These are phyloP conservation scores for Crotalaria pallida DNA, from an alignment of 306 rosid genomes.

Conservation along the genomic window DNA sequence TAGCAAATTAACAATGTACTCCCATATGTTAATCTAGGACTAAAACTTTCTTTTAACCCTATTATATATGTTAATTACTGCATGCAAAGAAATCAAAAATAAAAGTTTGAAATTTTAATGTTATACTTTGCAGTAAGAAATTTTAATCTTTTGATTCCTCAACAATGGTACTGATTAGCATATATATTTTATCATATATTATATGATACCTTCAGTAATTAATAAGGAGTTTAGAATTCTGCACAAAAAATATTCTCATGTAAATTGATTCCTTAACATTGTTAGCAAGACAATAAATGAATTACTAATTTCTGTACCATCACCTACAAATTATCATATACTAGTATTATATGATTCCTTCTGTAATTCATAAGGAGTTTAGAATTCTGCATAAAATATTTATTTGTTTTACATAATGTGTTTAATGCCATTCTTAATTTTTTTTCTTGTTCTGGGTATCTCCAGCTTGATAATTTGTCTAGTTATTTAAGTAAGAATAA, in stretches of 20 bases:
- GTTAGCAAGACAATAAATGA: background rate
- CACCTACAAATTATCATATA: background rate
- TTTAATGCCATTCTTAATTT: background rate
- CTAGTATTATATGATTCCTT: background rate
- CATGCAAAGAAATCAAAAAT: too few relatives aligned
- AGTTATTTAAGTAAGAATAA: constrained; percentile 15
- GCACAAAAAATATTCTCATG: too few relatives aligned
- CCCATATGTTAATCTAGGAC: background rate
- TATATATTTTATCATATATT: too few relatives aligned
- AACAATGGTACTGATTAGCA: too few relatives aligned
- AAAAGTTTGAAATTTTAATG: too few relatives aligned
- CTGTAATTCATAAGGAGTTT: background rate
- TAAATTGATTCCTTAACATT: too few relatives aligned
- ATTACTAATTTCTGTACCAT: background rate
- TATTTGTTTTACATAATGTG: background rate
- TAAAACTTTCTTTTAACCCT: background rate
- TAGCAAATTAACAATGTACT: background rate
- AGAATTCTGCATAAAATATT: background rate
- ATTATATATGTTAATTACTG: too few relatives aligned
- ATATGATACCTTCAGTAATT: background rate
- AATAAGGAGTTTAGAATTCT: background rate
- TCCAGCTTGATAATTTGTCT: background rate
- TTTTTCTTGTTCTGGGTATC: background rate
- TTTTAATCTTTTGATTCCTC: too few relatives aligned
- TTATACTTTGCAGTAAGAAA: too few relatives aligned